A percentile compares a stretch with the other conserved stretches of the same genome.
These are phyloP conservation scores for Anthracocystis panici-leucophaei DNA, from an alignment of 1,284 basidiomycete genomes.

Conservation along the genomic window DNA sequence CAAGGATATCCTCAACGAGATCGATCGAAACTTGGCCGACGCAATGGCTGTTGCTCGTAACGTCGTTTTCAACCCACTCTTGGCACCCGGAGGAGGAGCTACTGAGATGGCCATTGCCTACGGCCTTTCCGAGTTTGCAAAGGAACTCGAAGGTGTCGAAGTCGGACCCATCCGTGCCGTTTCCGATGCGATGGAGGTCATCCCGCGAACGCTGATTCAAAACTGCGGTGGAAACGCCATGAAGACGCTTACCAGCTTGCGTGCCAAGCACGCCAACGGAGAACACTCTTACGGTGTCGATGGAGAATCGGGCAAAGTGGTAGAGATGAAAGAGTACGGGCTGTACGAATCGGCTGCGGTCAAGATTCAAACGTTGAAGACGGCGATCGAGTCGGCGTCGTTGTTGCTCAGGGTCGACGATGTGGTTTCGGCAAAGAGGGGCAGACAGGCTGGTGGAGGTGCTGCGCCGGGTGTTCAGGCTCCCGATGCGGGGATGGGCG, in stretches of 20 bases:
- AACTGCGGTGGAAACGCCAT: conserved; percentile 97
- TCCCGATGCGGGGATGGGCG: conserved; percentile 42
- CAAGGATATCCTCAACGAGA: conserved; percentile 97
- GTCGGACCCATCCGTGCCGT: conserved; percentile 92
- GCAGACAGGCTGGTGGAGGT: conserved; percentile 42
- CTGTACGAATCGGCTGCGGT: conserved; percentile 95
- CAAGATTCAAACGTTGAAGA: conserved; percentile 97
- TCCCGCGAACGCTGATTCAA: conserved; percentile 93
- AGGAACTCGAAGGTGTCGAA: conserved; percentile 79
- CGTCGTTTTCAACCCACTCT: conserved; percentile 91
- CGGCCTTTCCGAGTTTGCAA: conserved; percentile 85
- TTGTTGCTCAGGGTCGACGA: conserved; percentile 94
- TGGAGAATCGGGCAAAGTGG: conserved; percentile 92
- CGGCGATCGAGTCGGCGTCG: conserved; percentile 93
- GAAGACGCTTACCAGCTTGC: conserved; percentile 86
- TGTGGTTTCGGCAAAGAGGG: conserved; percentile 81
- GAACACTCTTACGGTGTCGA: conserved; percentile 92
- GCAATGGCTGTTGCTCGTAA: conserved; percentile 98
- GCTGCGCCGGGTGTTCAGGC: conserved; percentile 44
- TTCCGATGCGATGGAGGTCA: conserved; percentile 96
- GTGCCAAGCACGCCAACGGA: conserved; percentile 91
- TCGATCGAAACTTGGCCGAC: conserved; percentile 96
- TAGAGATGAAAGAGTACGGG: conserved; percentile 94
- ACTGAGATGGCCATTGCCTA: conserved; percentile 98
- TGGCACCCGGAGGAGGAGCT: conserved; percentile 94